Percentiles rank a stretch among this genome's conserved stretches.
These are phyloP conservation scores for Guillardia theta DNA, from an alignment of 78 protist genomes.

Conservation along the genomic window DNA sequence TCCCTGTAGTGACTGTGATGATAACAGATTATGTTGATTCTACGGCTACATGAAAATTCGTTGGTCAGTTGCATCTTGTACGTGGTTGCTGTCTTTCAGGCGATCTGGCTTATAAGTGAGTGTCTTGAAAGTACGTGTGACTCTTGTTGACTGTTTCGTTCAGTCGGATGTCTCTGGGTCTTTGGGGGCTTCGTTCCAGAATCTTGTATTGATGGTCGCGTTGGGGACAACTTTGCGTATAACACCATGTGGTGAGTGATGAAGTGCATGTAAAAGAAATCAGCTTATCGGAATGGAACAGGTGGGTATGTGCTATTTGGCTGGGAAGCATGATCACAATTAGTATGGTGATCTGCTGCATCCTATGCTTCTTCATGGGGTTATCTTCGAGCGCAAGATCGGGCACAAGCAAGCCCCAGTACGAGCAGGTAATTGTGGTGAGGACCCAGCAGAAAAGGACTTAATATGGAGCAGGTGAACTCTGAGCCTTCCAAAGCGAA, in stretches of 20 bases:
- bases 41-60: neutral
- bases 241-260: neutral
- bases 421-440: no score
- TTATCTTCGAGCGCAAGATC: no score
- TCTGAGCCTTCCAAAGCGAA: no score
- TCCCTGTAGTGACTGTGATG: no score
- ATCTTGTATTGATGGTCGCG: neutral
- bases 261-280: neutral
- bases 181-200: neutral
- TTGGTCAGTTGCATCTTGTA: neutral
- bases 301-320: slow-evolving; percentile 2
- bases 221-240: neutral
- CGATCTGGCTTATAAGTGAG: neutral
- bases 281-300: neutral
- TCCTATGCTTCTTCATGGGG: neutral
- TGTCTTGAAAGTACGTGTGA: neutral
- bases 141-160: neutral
- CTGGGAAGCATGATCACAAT: neutral
- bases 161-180: neutral
- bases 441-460: no score
- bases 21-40: neutral
- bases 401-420: no score
- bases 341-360: neutral
- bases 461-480: no score
- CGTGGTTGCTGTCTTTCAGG: neutral